These are phyloP conservation scores for Geoglossum cookeanum DNA, from an alignment of 2,329 filamentous ascomycete species.

Conservation along the genomic window DNA sequence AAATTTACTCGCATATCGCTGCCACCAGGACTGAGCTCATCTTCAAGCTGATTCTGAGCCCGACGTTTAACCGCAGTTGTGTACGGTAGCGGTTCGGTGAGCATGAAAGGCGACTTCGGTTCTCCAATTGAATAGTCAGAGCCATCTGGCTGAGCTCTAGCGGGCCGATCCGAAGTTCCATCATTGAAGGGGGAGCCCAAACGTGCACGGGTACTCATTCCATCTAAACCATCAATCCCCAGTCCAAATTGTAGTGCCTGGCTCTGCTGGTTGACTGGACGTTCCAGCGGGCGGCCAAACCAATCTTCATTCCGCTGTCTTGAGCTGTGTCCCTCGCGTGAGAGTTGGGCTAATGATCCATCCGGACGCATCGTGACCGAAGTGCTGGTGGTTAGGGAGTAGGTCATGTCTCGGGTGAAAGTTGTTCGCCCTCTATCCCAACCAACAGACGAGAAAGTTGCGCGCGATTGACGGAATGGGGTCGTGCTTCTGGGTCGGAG, in stretches of 20 bases:
- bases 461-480: slow-evolving; percentile 21
- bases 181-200: slow-evolving; percentile 4
- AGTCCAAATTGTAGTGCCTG: slow-evolving; percentile 29
- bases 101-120: slow-evolving; percentile 32
- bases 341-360: slow-evolving; percentile 11
- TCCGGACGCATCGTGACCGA: slow-evolving; percentile 31
- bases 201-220: neutral
- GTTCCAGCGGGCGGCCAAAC: slow-evolving; percentile 23
- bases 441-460: slow-evolving; percentile 19
- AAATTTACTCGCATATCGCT: slow-evolving; percentile 17
- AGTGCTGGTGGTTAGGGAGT: slow-evolving; percentile 32
- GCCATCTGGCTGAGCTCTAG: neutral
- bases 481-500: slow-evolving; percentile 41
- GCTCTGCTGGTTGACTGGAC: slow-evolving; percentile 32
- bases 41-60: slow-evolving; percentile 34
- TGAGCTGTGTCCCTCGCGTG: neutral
- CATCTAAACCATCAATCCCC: slow-evolving; percentile 16
- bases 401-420: slow-evolving; percentile 27
- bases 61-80: slow-evolving; percentile 37
- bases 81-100: slow-evolving; percentile 31
- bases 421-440: neutral
- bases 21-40: slow-evolving; percentile 27
- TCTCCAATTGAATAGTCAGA: slow-evolving; percentile 6
- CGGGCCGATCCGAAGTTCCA: neutral
- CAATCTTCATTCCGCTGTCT: slow-evolving; percentile 16